Evolutionary conservation across 176 grass and related monocot species (phyloP).

Genomic region (Pontederia crassipes): DNA sequence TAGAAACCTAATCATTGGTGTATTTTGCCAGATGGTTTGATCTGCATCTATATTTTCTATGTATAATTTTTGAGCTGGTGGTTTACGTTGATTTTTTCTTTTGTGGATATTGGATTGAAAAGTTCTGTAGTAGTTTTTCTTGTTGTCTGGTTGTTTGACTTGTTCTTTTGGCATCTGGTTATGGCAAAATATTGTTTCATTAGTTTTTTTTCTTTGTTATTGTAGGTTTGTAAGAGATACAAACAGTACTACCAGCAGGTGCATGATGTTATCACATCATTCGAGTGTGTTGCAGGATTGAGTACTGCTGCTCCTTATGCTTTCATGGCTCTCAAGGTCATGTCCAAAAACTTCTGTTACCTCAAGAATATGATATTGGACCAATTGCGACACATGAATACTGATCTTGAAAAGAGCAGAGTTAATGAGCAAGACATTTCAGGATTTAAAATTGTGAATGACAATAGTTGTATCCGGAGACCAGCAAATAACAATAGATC

Average conservation of each 20-base stretch:
- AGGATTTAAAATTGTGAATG: too few relatives aligned
- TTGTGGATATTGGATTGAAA: too few relatives aligned
- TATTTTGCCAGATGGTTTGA: too few relatives aligned
- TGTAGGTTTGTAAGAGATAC: conserved; percentile 1
- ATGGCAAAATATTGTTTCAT: background rate
- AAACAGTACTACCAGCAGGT: conserved; percentile 13
- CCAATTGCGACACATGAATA: background rate
- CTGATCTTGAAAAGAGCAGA: background rate
- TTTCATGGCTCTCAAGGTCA: conserved; percentile 6
- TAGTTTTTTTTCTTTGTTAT: background rate
- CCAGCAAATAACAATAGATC: background rate
- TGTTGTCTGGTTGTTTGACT: too few relatives aligned
- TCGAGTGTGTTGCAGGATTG: conserved; percentile 4
- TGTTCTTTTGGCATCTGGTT: background rate
- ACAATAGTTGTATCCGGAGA: background rate
- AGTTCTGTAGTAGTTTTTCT: too few relatives aligned
- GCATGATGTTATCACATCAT: conserved; percentile 9
- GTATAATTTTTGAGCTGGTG: too few relatives aligned
- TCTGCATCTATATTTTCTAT: background rate
- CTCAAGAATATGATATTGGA: background rate
- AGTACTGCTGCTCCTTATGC: conserved; percentile 6
- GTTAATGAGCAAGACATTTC: background rate
- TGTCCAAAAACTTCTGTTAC: conserved; percentile 1
- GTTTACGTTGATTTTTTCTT: too few relatives aligned
- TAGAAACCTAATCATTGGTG: too few relatives aligned